Evolutionary conservation across 2,329 filamentous ascomycete genomes (phyloP), one percentile per base, ranked within the genome.

Genomic region (Phaeosphaeriaceae sp.): DNA sequence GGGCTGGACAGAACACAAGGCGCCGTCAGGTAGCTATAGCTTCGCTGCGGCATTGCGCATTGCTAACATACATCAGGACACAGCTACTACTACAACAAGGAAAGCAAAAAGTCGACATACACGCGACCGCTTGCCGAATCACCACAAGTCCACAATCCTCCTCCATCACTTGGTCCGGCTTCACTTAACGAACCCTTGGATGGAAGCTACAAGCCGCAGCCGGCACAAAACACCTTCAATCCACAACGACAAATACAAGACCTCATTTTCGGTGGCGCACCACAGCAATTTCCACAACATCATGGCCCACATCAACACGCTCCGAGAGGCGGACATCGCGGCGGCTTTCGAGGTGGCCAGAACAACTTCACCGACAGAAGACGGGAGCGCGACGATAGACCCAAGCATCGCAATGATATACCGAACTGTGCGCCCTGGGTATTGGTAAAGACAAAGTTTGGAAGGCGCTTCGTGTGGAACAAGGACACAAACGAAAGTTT

Each of bases 1-100:
- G 45, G 93, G 92, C 62, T 97, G 93, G 93, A 92, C 91, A n/a
- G 91, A 96, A 77, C 93, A 97, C 80, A 93, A 89, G 78, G 92
- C 93, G 52, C 93, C 93, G 6, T 89, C 90, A 51, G 87, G 87
- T 86, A 78, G 56, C 50, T 19, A 44, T 7, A 57, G 52, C 66
- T 63, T 55, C 15, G 47, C 55, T 62, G 63, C 66, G 62, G 66
- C 58, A 63, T 61, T 47, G 33, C 21, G 24, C 48, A 57, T 59
- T 53, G 66, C 72, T 54, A 69, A 57, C 42, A 7, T 22, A 40
- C 7, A 19, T 17, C 56, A 86, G 92, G 92, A 4, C 93, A 97
- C 77, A 84, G 85, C 25, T 97, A 97, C 80, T 97, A 93, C 79
- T 95, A 96, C 81, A 90, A 97, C 79, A 83, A 88, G 47, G 82